These are phyloP conservation scores for Cytospora paraplurivora DNA, from an alignment of 2,329 filamentous ascomycete species.

Conservation along the genomic window DNA sequence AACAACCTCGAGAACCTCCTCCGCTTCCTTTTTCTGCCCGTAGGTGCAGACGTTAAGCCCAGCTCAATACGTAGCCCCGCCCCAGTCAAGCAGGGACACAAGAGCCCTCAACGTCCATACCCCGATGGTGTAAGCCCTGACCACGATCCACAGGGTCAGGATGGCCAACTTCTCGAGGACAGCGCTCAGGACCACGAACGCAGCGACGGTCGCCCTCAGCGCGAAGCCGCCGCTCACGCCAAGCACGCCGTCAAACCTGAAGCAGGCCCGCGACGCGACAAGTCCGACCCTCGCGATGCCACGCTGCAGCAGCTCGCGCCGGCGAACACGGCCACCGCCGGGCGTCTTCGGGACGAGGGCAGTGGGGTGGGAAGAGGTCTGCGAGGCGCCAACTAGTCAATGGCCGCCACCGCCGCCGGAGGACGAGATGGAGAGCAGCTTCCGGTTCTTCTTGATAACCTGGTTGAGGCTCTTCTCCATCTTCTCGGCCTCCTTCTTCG, in stretches of 20 bases:
- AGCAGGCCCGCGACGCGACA: conserved; percentile 16
- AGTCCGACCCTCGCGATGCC: conserved; percentile 23
- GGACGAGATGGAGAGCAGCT: conserved; percentile 46
- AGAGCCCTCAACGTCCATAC: conserved; percentile 23
- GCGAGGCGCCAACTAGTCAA: conserved; percentile 24
- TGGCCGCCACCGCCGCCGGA: conserved; percentile 25
- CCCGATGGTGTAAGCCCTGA: conserved; percentile 20
- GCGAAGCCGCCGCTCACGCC: conserved; percentile 23
- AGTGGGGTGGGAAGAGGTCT: not conserved
- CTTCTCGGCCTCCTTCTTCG: conserved; percentile 62
- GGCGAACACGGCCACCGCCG: conserved; percentile 3
- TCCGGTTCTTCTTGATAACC: conserved; percentile 61
- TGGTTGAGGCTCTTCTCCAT: conserved; percentile 63
- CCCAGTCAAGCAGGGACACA: conserved; percentile 24
- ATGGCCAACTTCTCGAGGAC: conserved; percentile 10
- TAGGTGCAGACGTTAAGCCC: not conserved
- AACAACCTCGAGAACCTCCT: not conserved
- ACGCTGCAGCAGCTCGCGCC: conserved; percentile 25
- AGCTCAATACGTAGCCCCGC: conserved; percentile 25
- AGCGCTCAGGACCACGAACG: conserved; percentile 17
- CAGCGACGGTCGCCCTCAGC: conserved; percentile 19
- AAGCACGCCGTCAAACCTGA: conserved; percentile 20
- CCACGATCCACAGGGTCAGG: conserved; percentile 19
- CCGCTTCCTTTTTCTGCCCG: not conserved
- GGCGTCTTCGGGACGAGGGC: not conserved